Base-by-base conservation (phyloP, 345 rosid genomes). In the Acer saccharum region DNA sequence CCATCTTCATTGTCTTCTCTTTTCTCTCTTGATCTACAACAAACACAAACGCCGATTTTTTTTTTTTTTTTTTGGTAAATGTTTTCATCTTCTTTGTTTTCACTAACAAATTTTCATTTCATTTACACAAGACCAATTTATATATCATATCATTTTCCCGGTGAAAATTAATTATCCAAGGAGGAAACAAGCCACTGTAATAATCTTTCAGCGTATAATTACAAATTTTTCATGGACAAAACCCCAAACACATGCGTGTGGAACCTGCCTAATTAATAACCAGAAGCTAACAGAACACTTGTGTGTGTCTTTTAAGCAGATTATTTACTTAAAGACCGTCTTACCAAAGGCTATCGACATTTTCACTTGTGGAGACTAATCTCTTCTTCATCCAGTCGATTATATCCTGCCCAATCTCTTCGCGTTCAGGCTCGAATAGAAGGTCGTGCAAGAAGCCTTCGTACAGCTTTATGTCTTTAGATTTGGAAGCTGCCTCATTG, bases 391-490 rank as follows among this genome's bases (percentile, higher is more conserved):
- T 92, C 99, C 99, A 94, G 60, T 79, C 68, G 41, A 94, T 92
- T 65, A 96, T 96, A 64, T 96, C 98, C 80, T 79, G 87, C 16
- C 86, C 98, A n/a, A 96, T 79, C 78, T 94, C 97, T 55, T 94
- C 89, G 3, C 84, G 90, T 79, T 96, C 99, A 0, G 95, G 99
- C 85, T 96, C 98, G 63, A 96, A 96, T 35, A 92, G 91, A 72
- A 92, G 95, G 78, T 96, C 98, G 39, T 96, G 99, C 86, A 96
- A 86, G 88, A 91, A 91, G 21, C 98, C 99, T 1, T 90, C 89
- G 27, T 96, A 96, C n/a, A 96, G 95, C 84, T 86, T 94, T 39
- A 94, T 92, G 82, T 96, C 95, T 84, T 96, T 96, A 81, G 82
- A 89, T 72, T 75, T 61, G 27, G 99, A 94, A 43, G 92, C 89